Evolutionary conservation across 2,329 filamentous ascomycete species (phyloP), one percentile per base, ranked within the genome.

Genomic region (Aspergillus japonicus): DNA sequence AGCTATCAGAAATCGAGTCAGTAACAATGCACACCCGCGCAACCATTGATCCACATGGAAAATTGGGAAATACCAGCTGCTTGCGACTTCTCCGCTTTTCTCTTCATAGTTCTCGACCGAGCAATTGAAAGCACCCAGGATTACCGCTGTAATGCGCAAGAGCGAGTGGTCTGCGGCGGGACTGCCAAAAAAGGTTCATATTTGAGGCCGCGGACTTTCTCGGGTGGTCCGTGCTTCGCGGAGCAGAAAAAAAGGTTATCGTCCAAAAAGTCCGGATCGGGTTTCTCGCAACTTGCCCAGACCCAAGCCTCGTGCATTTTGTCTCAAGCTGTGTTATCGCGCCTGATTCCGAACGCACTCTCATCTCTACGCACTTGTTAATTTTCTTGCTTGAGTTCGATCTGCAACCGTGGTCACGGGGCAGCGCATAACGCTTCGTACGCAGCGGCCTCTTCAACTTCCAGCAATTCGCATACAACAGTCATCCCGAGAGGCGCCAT

Each of bases 191-290:
- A 54, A 47, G 52, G 47, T 75, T 75, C 67, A 73, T 71, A 57
- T 54, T 69, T 62, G 39, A 50, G 47, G 57, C 55, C 58, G 63
- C 66, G 65, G 63, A 64, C 67, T 67, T 67, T 66, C 63, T 59
- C 64, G 50, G 62, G 63, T 77, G 75, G 75, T 73, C 75, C 70
- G 75, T 77, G 75, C 75, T 66, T 69, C 66, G 73, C 69, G 69
- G 73, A 75, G 69, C 64, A 69, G 66, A 74, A 75, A 76, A 75
- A 75, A 75, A 75, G 70, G 67, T 71, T 68, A 62, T 67, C 59
- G 56, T 51, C 57, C 48, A 26, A 47, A 61, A 62, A 53, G 47
- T 55, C 51, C 24, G 55, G 51, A 57, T 57, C 47, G 39, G 47
- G 54, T 49, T 57, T 54, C 16, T 61, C 57, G 48, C 59, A 59